Base-by-base conservation (phyloP, 768 basidiomycete species). In the Termitomyces sp. region DNA sequence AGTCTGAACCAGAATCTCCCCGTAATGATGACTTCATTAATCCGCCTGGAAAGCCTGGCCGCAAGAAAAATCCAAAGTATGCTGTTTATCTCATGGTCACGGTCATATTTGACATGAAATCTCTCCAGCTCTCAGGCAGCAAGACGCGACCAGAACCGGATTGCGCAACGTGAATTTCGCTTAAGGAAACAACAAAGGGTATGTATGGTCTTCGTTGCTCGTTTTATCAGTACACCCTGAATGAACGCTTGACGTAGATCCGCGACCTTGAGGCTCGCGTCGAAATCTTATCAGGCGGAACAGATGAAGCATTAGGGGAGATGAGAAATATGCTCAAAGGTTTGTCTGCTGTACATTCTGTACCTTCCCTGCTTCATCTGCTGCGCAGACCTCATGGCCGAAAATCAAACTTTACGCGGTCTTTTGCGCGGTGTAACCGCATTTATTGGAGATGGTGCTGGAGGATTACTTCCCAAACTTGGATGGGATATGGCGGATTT, bases 211-310 rank as follows among this genome's bases (percentile, higher is more conserved):
- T 28, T 22, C 51, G 9, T 60, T 29, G 34, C n/a, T n/a, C n/a
- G n/a, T n/a, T 33, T 44, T 26, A n/a, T 29, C 51, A 12, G 41
- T 5, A 37, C 20, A 18, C 48, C 44, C 51, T 36, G 34, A 37
- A 33, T 51, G 45, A 20, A 51, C 58, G 31, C 36, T 60, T 46
- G 47, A n/a, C 20, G 50, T 64, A 97, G 92, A 94, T 97, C 71
- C 90, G 94, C 22, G 94, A 97, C 73, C 84, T 97, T 37, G 94
- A 97, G 74, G 94, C 94, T 20, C 84, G 91, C 46, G 92, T 97
- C n/a, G 94, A 95, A 72, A 86, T 97, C 8, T 81, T 97, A 18
- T 96, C 94, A 5, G 93, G 92, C 20, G 91, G 90, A 42, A 87
- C 93, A 66, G 94, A 94, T 78, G 92, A 96, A 71, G 86, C 92